Conservation (phyloP, 2,329 filamentous ascomycete species). For the Hymenoscyphus scutula region DNA sequence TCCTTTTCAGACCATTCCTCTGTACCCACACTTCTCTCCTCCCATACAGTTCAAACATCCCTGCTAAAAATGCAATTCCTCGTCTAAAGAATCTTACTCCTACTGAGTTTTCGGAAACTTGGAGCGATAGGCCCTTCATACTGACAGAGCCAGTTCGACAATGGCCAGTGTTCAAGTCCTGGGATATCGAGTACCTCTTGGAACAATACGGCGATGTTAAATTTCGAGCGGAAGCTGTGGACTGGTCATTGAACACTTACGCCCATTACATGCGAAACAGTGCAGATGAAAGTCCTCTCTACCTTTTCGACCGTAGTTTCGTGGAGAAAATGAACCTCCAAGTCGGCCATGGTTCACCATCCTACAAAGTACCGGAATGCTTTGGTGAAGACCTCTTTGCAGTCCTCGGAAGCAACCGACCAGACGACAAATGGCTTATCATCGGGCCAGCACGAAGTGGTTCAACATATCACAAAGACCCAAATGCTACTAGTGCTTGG, state of each 20-base stretch:
- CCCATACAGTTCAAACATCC: slow-evolving; percentile 69
- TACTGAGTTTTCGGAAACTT: slow-evolving; percentile 70
- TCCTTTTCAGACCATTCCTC: slow-evolving; percentile 84
- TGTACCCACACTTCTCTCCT: slow-evolving; percentile 73
- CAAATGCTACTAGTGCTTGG: slow-evolving; percentile 77
- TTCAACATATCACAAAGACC: slow-evolving; percentile 90
- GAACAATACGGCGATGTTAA: slow-evolving; percentile 61
- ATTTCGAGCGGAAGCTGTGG: slow-evolving; percentile 89
- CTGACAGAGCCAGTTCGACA: slow-evolving; percentile 75
- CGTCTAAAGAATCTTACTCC: slow-evolving; percentile 67
- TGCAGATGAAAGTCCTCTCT: slow-evolving; percentile 83
- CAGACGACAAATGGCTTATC: slow-evolving; percentile 90
- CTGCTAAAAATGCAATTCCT: slow-evolving; percentile 67
- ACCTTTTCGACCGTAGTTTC: slow-evolving; percentile 87
- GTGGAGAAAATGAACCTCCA: slow-evolving; percentile 78
- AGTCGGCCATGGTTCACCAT: slow-evolving; percentile 50
- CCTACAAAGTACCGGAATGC: slow-evolving; percentile 77
- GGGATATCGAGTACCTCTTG: slow-evolving; percentile 69
- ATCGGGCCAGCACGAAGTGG: slow-evolving; percentile 83
- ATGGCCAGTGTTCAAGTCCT: slow-evolving; percentile 76
- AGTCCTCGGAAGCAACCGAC: slow-evolving; percentile 72
- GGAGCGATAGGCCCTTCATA: slow-evolving; percentile 82
- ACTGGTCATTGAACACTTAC: slow-evolving; percentile 85
- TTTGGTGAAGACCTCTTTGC: slow-evolving; percentile 87
- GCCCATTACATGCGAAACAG: slow-evolving; percentile 77